Evolutionary conservation across 2,329 filamentous ascomycete genomes (phyloP).

Genomic region (Didymella lethalis): DNA sequence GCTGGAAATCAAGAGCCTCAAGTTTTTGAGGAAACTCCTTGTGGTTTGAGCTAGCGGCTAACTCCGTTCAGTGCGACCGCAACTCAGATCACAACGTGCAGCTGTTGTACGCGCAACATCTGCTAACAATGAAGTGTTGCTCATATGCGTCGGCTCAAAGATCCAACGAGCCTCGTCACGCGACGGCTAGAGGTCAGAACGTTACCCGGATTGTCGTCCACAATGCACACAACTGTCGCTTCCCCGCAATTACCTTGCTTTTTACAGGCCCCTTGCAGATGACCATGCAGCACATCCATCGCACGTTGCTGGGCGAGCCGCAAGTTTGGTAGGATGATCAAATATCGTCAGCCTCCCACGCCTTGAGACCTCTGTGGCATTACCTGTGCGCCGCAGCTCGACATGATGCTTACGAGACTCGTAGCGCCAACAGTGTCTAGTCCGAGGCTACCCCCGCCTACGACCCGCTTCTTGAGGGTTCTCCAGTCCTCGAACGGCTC

Average conservation of each 20-base stretch:
- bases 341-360: slow-evolving; percentile 42
- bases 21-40: slow-evolving; percentile 1
- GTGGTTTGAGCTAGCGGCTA: not conserved
- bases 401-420: slow-evolving; percentile 37
- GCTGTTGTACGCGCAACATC: not conserved
- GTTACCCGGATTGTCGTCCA: slow-evolving; percentile 32
- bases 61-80: not conserved
- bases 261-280: slow-evolving; percentile 49
- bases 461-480: slow-evolving; percentile 20
- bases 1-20: slow-evolving; percentile 31
- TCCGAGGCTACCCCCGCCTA: slow-evolving; percentile 46
- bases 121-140: slow-evolving; percentile 26
- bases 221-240: slow-evolving; percentile 29
- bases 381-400: slow-evolving; percentile 44
- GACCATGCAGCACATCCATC: slow-evolving; percentile 47
- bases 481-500: slow-evolving; percentile 4
- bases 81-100: not conserved
- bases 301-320: slow-evolving; percentile 44
- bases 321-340: slow-evolving; percentile 31
- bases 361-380: slow-evolving; percentile 34
- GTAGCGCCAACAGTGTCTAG: slow-evolving; percentile 48
- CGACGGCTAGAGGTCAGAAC: slow-evolving; percentile 27
- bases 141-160: slow-evolving; percentile 23
- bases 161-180: slow-evolving; percentile 31
- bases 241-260: slow-evolving; percentile 51